Percentiles rank a stretch among this genome's conserved stretches.
These are phyloP conservation scores for Passalora sequoiae DNA, from an alignment of 2,329 filamentous ascomycete species.

Conservation along the genomic window DNA sequence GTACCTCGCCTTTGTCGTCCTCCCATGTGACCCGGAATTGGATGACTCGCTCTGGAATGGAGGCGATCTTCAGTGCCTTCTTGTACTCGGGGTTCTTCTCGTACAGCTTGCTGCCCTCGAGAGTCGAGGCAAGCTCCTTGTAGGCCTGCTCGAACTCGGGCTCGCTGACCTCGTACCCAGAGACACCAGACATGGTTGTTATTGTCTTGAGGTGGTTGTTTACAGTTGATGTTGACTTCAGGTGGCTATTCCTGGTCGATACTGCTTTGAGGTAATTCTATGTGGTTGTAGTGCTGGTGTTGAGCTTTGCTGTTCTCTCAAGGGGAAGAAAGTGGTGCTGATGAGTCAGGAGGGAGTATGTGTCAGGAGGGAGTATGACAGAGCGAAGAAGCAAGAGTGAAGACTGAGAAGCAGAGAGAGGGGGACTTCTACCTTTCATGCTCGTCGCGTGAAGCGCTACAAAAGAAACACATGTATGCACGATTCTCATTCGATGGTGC, in stretches of 20 bases:
- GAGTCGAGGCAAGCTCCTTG: conserved; percentile 86
- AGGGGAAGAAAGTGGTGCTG: too few relatives aligned
- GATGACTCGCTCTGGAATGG: conserved; percentile 90
- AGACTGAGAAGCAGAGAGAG: neutral
- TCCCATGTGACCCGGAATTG: conserved; percentile 98
- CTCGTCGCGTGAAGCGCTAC: neutral
- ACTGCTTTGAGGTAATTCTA: too few relatives aligned
- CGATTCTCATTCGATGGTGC: too few relatives aligned
- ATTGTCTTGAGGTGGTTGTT: conserved; percentile 1
- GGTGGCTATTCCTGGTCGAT: too few relatives aligned
- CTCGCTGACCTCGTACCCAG: conserved; percentile 64
- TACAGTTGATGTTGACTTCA: too few relatives aligned
- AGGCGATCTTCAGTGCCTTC: conserved; percentile 78
- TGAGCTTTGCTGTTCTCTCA: too few relatives aligned
- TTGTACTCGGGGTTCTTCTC: conserved; percentile 90
- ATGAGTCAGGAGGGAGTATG: neutral
- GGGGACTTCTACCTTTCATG: neutral
- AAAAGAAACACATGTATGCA: conserved; percentile 2
- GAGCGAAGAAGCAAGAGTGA: neutral
- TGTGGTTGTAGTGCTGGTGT: too few relatives aligned
- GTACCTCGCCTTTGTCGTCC: conserved; percentile 80
- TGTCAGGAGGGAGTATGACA: conserved; percentile 2
- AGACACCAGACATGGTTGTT: conserved; percentile 40
- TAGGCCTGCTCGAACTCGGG: conserved; percentile 99
- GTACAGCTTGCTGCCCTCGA: conserved; percentile 91